These are phyloP conservation scores for Zychaea mexicana DNA, from an alignment of 371 early-diverging fungal species.

Conservation along the genomic window DNA sequence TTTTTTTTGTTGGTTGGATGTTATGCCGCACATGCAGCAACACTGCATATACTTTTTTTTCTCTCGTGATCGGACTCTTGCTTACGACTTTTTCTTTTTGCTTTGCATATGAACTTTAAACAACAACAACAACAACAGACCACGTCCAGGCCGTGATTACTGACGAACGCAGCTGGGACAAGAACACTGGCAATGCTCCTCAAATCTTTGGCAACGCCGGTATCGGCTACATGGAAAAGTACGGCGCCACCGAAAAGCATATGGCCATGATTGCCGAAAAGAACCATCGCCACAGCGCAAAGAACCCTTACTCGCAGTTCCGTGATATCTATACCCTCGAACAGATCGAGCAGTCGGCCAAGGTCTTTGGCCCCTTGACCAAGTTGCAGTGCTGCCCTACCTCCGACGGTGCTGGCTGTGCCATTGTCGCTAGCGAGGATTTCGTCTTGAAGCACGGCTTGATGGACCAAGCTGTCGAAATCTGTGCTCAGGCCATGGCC, in stretches of 20 bases:
- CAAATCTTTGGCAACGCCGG: slow-evolving; percentile 80
- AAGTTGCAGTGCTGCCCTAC: slow-evolving; percentile 83
- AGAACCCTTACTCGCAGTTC: slow-evolving; percentile 84
- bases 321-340: slow-evolving; percentile 72
- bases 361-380: slow-evolving; percentile 75
- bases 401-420: slow-evolving; percentile 78
- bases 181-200: slow-evolving; percentile 66
- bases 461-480: slow-evolving; percentile 71
- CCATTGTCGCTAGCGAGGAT: slow-evolving; percentile 68
- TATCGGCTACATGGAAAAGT: slow-evolving; percentile 70
- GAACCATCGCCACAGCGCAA: slow-evolving; percentile 74
- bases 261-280: slow-evolving; percentile 79
- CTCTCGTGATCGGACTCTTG: no score
- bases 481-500: slow-evolving; percentile 73
- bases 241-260: slow-evolving; percentile 61
- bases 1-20: no score
- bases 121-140: slow-evolving; percentile 30
- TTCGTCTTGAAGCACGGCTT: slow-evolving; percentile 69
- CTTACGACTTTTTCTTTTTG: no score
- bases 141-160: slow-evolving; percentile 57
- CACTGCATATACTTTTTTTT: not conserved
- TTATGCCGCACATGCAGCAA: no score
- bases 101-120: not conserved
- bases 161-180: slow-evolving; percentile 61
- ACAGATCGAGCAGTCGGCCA: slow-evolving; percentile 65